Conservation (phyloP, 148 eudicot species). For the Pharnaceum exiguum region DNA sequence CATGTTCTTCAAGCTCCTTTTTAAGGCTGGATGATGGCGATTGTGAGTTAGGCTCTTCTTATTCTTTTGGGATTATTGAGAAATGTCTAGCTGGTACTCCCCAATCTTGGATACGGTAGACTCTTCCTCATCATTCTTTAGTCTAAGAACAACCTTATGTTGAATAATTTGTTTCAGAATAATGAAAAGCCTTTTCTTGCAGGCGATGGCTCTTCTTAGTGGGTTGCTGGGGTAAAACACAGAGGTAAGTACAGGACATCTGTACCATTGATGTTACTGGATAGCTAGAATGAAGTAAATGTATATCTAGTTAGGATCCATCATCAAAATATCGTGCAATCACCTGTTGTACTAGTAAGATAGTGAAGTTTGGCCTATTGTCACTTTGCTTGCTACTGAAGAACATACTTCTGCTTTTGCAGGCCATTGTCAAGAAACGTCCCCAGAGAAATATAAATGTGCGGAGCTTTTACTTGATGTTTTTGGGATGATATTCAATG, state of each 20-base stretch:
- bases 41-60: constrained; percentile 54
- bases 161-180: neutral
- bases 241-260: constrained; percentile 51
- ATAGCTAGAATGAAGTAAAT: too few species aligned
- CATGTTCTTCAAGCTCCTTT: constrained; percentile 85
- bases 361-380: too few species aligned
- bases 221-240: constrained; percentile 99
- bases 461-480: constrained; percentile 95
- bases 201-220: constrained; percentile 97
- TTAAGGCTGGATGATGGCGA: constrained; percentile 97
- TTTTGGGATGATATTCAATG: constrained; percentile 97
- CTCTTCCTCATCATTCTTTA: neutral
- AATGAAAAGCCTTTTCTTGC: constrained; percentile 19
- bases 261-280: constrained; percentile 1
- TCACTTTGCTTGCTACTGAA: neutral
- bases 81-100: neutral
- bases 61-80: too few species aligned
- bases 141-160: neutral
- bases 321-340: too few species aligned
- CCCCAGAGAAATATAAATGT: constrained; percentile 97
- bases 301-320: too few species aligned
- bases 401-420: constrained; percentile 20
- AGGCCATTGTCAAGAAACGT: constrained; percentile 92
- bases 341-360: too few species aligned
- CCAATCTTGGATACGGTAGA: neutral